Conservation (phyloP, 139 green algal species). For the Chlamydomonas incerta region DNA sequence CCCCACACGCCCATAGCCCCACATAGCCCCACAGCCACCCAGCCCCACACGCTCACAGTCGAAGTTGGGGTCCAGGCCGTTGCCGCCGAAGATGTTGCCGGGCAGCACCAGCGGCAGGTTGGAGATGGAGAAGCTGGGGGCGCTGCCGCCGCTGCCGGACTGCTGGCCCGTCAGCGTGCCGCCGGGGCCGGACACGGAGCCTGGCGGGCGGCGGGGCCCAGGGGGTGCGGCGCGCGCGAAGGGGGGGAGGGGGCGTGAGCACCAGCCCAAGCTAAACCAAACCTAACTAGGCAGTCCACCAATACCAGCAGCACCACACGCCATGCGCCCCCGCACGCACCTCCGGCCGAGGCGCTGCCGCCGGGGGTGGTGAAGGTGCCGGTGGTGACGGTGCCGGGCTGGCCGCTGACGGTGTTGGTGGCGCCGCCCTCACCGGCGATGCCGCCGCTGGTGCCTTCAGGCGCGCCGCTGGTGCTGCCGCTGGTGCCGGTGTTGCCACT, state of each 20-base stretch:
- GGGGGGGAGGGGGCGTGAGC: no score
- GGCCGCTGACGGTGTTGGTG: conserved; percentile 29
- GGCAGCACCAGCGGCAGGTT: neutral
- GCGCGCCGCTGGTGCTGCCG: neutral
- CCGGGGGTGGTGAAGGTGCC: conserved; percentile 35
- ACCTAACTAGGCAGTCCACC: neutral
- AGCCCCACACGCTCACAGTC: neutral
- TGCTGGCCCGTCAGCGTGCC: neutral
- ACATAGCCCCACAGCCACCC: neutral
- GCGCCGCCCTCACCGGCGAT: neutral
- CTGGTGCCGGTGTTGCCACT: neutral
- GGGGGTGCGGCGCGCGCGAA: no score
- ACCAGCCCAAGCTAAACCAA: neutral
- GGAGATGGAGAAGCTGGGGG: conserved; percentile 1
- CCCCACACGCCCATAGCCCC: neutral
- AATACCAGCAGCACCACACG: neutral
- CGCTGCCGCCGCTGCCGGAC: neutral
- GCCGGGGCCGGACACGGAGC: conserved; percentile 26
- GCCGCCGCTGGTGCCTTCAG: neutral
- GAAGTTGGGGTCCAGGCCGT: conserved; percentile 23
- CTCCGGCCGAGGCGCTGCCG: neutral
- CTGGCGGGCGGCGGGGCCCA: neutral
- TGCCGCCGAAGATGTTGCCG: neutral
- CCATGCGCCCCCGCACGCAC: neutral
- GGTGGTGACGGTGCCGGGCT: conserved; percentile 34